A percentile compares a stretch with the other conserved stretches of the same genome.
phyloP scores from a whole-genome alignment of 2,329 filamentous ascomycete species.

The Pseudogymnoascus sp. region DNA sequence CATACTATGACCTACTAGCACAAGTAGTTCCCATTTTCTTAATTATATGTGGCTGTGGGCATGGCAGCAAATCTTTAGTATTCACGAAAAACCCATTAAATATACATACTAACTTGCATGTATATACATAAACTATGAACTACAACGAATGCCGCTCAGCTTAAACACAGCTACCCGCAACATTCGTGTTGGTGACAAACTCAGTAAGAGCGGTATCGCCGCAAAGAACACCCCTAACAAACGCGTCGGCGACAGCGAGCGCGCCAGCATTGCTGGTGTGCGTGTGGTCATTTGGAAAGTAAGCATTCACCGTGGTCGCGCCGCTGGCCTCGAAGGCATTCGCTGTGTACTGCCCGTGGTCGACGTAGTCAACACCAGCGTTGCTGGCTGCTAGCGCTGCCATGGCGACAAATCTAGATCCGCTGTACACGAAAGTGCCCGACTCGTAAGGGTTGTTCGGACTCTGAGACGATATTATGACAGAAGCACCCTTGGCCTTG shows the following conservation, averaged over 20 bases:
- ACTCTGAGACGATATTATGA: conserved; percentile 52
- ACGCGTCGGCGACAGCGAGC: conserved; percentile 44
- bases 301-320: conserved; percentile 36
- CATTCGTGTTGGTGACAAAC: background rate
- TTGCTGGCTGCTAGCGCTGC: conserved; percentile 18
- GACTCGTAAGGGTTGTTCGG: conserved; percentile 57
- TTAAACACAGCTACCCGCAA: background rate
- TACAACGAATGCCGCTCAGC: background rate
- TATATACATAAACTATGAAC: background rate
- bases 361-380: conserved; percentile 19
- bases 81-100: background rate
- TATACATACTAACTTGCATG: background rate
- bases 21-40: background rate
- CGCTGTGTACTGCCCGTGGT: conserved; percentile 19
- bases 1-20: background rate
- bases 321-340: conserved; percentile 31
- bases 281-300: conserved; percentile 50
- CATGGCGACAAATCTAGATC: conserved; percentile 49
- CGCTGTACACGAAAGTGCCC: conserved; percentile 38
- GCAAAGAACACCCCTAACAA: conserved; percentile 30
- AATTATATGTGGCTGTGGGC: background rate
- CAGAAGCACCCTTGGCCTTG: conserved; percentile 48
- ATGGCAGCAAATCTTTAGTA: background rate
- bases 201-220: conserved; percentile 31
- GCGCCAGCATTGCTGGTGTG: conserved; percentile 49